Base-by-base conservation (phyloP, 2,329 filamentous ascomycete genomes). In the Ceratocystiopsis brevicomis region DNA sequence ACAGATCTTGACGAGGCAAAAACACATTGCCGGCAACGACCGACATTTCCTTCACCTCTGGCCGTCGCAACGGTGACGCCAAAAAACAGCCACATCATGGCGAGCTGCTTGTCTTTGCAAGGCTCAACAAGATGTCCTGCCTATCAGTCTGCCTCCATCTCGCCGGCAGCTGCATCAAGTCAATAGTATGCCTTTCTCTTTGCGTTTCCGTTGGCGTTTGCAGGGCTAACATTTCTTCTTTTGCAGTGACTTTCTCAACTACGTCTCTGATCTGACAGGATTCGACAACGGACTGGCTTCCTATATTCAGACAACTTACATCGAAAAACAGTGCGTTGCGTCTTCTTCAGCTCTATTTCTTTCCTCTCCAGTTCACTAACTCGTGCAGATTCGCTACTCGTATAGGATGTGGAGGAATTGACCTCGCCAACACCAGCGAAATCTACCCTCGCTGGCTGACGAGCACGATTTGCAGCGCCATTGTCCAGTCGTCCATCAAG, bases 371-470 rank as follows among this genome's bases (percentile, higher is more conserved):
- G 16, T 43, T 11, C 12, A 33, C 40, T 44, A 21, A 45, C 18
- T 8, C 15, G 3, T 10, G 6, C 40, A 96, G 88, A 66, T 98
- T 88, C 61, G 70, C 82, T 58, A 67, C 71, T 43, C 66, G 85
- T 40, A 72, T 98, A 50, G 88, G 88, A 44, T 98, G 90, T 58
- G 68, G 72, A 40, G 71, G 73, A 48, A 67, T 95, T 53, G 75
- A 90, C 54, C 70, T 87, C 45, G 75, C 74, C 44, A 82, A 93
- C 57, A 79, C 85, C 4, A 79, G 75, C 51, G 71, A 81, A 54
- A 73, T 87, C 54, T 98, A 98, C 61, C 88, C 90, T 40, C 80
- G 90, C 53, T 98, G 88, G 62, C 93, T 88, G 6, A 90, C 77
- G 39, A 90, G 82, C 48, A 79, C 92, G 49, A 71, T 98, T 50